phyloP scores from a whole-genome alignment of 495 filamentous ascomycete species.

The Lophium mytilinum region DNA sequence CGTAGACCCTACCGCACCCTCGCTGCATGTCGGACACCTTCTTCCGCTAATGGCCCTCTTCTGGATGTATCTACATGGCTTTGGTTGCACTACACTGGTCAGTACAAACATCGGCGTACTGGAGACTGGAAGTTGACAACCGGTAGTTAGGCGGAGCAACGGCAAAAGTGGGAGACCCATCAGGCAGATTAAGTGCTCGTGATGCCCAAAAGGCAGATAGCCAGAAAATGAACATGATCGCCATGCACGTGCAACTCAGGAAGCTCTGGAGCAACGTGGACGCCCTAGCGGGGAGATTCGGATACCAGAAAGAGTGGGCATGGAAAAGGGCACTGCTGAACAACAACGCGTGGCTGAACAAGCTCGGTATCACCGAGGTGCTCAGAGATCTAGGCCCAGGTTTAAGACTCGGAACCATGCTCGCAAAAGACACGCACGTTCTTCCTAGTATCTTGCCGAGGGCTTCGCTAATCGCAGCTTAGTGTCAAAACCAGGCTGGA shows the following conservation, averaged over 20 bases:
- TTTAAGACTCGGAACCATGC: constrained; percentile 74
- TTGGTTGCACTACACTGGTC: constrained; percentile 61
- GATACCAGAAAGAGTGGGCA: constrained; percentile 36
- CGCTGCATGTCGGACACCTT: constrained; percentile 87
- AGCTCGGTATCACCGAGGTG: constrained; percentile 59
- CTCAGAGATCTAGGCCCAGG: constrained; percentile 60
- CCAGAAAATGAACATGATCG: constrained; percentile 60
- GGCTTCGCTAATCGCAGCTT: neutral
- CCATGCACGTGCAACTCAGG: constrained; percentile 74
- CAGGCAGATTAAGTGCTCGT: constrained; percentile 61
- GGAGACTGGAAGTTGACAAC: neutral
- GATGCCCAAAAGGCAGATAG: constrained; percentile 46
- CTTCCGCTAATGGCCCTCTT: constrained; percentile 89
- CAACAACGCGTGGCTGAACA: constrained; percentile 76
- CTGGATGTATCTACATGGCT: constrained; percentile 85
- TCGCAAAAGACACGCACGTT: constrained; percentile 81
- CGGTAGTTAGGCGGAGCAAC: constrained; percentile 73
- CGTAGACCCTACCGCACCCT: constrained; percentile 85
- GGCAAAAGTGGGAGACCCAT: constrained; percentile 80
- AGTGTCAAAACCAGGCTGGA: constrained; percentile 78
- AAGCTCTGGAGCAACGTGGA: constrained; percentile 67
- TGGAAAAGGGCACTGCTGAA: constrained; percentile 56
- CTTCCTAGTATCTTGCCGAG: constrained; percentile 20
- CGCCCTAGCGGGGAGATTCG: constrained; percentile 48
- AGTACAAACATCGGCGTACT: constrained; percentile 15